Base-by-base conservation (phyloP, 164 flowering plant genomes). In the Aristolochia contorta region DNA sequence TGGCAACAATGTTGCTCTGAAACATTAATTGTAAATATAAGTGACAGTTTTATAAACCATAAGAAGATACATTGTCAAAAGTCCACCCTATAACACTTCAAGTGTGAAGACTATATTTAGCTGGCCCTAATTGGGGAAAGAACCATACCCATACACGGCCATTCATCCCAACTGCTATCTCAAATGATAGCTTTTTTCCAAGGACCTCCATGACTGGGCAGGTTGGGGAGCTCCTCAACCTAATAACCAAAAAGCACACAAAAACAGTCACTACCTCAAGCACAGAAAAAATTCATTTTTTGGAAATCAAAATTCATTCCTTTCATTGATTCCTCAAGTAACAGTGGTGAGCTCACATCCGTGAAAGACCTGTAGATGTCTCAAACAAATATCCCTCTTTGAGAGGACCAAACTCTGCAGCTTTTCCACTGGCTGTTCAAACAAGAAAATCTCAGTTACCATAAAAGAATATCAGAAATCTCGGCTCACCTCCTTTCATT, bases 131-230 rank as follows among this genome's bases (percentile, higher is more conserved):
- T 37, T 18, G 43, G 32, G 16, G 14, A 12, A 14, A 50, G 67
- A 60, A 30, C 16, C 57, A 58, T 83, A 92, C 97, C 99, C 97
- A 94, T 48, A 89, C 91, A 46, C 99, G 84, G 47, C 99, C 99
- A 70, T 94, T 94, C 71, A 88, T 69, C 24, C 99, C 97, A 67
- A 89, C 81, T 5, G 99, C 96, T 66, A 84, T 87, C 80, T 94
- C 99, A 70, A 94, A 94, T 32, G 97, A 82, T 50, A 86, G 70
- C 72, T 86, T 87, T 79, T 90, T 91, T 64, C 97, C 99, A 57
- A 91, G 84, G 47, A 73, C 79, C 61, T 86, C 99, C 45, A 94
- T 93, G 65, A 89, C 82, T n/a, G 99, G 95, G 77, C 95, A 91
- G 51, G 96, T 72, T 41, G 99, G 96, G 20, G 89, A 75, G 73